These are phyloP conservation scores for Leishmania mexicana DNA, from an alignment of 208 protist genomes.

Conservation along the genomic window DNA sequence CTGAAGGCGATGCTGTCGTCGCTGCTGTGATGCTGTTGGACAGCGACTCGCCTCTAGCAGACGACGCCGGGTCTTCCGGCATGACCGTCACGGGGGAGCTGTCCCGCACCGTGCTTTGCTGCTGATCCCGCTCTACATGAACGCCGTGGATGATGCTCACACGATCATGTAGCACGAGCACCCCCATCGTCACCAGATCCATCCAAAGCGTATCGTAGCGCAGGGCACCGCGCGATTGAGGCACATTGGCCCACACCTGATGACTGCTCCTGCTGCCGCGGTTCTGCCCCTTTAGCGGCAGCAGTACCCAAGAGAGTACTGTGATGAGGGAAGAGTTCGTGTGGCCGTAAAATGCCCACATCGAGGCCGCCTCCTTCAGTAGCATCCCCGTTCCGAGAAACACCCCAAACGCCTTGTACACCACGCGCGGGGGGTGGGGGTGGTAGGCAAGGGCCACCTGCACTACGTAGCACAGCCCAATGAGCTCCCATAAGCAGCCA, in stretches of 20 bases:
- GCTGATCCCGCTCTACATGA: conserved; percentile 14
- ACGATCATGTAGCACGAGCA: conserved; percentile 22
- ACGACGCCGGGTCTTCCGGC: not conserved
- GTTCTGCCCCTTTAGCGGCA: conserved; percentile 4
- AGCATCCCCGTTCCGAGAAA: conserved; percentile 46
- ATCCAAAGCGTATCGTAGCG: conserved; percentile 27
- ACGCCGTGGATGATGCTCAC: conserved; percentile 27
- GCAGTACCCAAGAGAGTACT: conserved; percentile 12
- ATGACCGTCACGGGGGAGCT: not conserved
- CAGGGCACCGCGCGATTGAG: conserved; percentile 12
- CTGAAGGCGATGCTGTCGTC: not conserved
- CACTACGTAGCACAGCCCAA: conserved; percentile 47
- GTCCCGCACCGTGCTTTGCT: not conserved
- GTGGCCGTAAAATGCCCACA: conserved; percentile 9
- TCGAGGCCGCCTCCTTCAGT: conserved; percentile 36
- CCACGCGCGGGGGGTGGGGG: conserved; percentile 43
- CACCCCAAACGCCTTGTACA: conserved; percentile 32
- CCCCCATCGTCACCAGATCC: conserved; percentile 21
- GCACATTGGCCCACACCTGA: not conserved
- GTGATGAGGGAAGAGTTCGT: conserved; percentile 1
- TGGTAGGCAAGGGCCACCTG: conserved; percentile 50
- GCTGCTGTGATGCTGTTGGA: conserved; percentile 24
- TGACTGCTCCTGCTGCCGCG: not conserved
- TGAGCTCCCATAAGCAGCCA: conserved; percentile 48
- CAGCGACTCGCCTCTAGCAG: not conserved